Evolutionary conservation across 1,284 basidiomycete genomes (phyloP).

Genomic region (Cutaneotrichosporon cutaneum): DNA sequence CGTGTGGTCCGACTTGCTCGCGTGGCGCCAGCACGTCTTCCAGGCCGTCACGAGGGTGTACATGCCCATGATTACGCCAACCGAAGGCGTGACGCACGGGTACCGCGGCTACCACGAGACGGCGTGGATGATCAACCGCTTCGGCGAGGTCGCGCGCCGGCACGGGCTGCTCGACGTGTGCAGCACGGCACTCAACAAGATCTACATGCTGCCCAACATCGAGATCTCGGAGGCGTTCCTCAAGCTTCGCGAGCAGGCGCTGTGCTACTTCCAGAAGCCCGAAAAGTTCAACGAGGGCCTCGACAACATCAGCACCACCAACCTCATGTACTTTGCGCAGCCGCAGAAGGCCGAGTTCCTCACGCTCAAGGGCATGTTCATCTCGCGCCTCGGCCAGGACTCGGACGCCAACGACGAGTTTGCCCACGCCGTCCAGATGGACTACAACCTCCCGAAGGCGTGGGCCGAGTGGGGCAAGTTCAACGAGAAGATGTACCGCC

Average conservation of each 20-base stretch:
- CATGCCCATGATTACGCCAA: slow-evolving; percentile 74
- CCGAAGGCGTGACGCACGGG: slow-evolving; percentile 69
- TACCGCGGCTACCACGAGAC: slow-evolving; percentile 99
- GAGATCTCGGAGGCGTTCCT: slow-evolving; percentile 99
- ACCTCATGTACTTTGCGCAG: slow-evolving; percentile 95
- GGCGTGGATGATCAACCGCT: slow-evolving; percentile 99
- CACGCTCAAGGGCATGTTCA: slow-evolving; percentile 99
- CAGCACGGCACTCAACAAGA: slow-evolving; percentile 91
- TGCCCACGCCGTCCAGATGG: slow-evolving; percentile 92
- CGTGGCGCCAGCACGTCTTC: slow-evolving; percentile 90
- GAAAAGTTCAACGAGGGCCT: slow-evolving; percentile 90
- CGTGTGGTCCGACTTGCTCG: slow-evolving; percentile 97
- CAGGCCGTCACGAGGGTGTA: slow-evolving; percentile 97
- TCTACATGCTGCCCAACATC: slow-evolving; percentile 98
- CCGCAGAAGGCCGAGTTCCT: slow-evolving; percentile 98
- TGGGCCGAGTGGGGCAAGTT: slow-evolving; percentile 99
- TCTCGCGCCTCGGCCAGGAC: slow-evolving; percentile 78
- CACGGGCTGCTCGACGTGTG: slow-evolving; percentile 96
- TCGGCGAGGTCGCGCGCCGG: slow-evolving; percentile 98
- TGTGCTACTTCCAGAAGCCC: slow-evolving; percentile 95
- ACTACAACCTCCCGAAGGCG: slow-evolving; percentile 90
- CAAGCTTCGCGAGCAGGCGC: slow-evolving; percentile 98
- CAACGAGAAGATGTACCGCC: slow-evolving; percentile 83
- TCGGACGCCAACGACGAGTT: slow-evolving; percentile 94
- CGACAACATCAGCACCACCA: slow-evolving; percentile 99